A percentile compares a stretch with the other conserved stretches of the same genome.
These are phyloP conservation scores for Xylaria curta DNA, from an alignment of 495 filamentous ascomycete species.

Conservation along the genomic window DNA sequence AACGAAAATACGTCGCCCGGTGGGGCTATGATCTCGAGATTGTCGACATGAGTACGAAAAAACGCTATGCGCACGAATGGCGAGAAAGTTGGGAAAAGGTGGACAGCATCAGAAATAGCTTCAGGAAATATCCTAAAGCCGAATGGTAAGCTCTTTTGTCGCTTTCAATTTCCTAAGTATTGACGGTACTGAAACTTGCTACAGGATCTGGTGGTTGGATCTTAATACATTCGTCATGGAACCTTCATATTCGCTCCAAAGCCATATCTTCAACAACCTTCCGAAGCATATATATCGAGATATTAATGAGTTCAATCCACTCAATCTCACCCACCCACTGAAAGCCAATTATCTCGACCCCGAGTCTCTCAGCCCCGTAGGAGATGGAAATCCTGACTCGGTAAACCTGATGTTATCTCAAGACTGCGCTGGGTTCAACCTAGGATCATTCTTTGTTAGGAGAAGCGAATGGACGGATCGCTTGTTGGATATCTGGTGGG, in stretches of 20 bases:
- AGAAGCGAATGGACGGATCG: constrained; percentile 89
- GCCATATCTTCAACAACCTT: constrained; percentile 86
- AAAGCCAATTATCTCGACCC: constrained; percentile 75
- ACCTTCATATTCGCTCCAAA: constrained; percentile 85
- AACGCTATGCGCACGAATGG: constrained; percentile 98
- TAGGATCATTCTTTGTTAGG: constrained; percentile 92
- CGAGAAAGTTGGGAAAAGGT: constrained; percentile 99
- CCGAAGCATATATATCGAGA: constrained; percentile 84
- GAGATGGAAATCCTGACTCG: constrained; percentile 74
- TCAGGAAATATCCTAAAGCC: constrained; percentile 92
- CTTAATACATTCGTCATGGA: constrained; percentile 99
- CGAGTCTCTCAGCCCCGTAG: constrained; percentile 69
- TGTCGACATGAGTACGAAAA: constrained; percentile 98
- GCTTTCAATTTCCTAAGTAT: neutral
- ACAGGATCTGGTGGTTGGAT: constrained; percentile 99
- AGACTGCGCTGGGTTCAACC: constrained; percentile 95
- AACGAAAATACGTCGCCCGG: constrained; percentile 79
- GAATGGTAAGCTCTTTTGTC: constrained; percentile 76
- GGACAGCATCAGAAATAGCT: constrained; percentile 87
- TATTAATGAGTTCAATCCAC: constrained; percentile 93
- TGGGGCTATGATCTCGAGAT: constrained; percentile 98
- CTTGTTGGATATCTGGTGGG: constrained; percentile 97
- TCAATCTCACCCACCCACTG: constrained; percentile 89
- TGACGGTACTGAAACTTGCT: constrained; percentile 37
- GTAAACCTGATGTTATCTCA: constrained; percentile 90